Percentiles rank a stretch among this genome's conserved stretches.
Evolutionary conservation across 2,329 filamentous ascomycete species (phyloP).

Genomic region (Claviceps africana): DNA sequence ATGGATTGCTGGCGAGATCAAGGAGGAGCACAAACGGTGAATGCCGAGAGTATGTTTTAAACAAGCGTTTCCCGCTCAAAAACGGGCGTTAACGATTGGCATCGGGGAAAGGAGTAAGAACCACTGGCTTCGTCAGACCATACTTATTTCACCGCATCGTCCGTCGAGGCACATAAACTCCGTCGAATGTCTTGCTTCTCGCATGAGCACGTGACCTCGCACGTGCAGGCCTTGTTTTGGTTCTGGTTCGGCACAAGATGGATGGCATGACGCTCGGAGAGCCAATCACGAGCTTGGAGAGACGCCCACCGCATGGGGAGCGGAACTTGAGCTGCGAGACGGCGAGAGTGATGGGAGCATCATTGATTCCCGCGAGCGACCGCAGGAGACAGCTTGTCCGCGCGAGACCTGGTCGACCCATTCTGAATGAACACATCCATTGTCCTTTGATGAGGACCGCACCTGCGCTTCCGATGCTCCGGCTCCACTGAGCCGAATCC

Average conservation of each 20-base stretch:
- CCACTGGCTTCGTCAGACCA: neutral
- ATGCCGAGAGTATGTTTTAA: neutral
- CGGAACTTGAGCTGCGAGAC: neutral
- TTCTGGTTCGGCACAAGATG: neutral
- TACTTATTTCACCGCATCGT: neutral
- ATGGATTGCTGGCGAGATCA: too few species aligned
- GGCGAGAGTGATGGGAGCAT: neutral
- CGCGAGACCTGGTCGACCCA: neutral
- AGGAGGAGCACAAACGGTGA: too few species aligned
- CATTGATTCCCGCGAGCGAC: neutral
- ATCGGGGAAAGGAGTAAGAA: neutral
- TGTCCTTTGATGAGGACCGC: neutral
- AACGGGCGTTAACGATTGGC: neutral
- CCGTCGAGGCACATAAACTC: neutral
- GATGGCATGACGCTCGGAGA: neutral
- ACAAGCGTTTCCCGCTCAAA: too few species aligned
- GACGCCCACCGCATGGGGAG: neutral
- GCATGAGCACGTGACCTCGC: neutral
- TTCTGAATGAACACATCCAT: neutral
- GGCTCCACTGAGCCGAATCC: neutral
- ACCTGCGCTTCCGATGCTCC: neutral
- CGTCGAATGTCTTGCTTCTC: neutral
- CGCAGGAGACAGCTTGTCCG: neutral
- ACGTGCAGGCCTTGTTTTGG: neutral
- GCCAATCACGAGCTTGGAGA: conserved; percentile 1